Base-by-base conservation (phyloP, 164 flowering plant species). In the Houttuynia cordata region DNA sequence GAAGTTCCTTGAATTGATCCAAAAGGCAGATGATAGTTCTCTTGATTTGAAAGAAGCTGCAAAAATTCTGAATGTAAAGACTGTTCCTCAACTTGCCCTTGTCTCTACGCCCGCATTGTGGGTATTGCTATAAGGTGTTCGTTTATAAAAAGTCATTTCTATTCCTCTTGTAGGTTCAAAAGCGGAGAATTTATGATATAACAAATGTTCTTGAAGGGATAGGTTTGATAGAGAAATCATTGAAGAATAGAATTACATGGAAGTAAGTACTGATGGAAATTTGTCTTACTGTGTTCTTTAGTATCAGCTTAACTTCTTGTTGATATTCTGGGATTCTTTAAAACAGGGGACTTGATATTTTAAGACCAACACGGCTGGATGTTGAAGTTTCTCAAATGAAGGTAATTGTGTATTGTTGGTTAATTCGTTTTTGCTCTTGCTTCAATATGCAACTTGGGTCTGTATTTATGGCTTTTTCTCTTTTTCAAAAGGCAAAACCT, bases 201-300 rank as follows among this genome's bases (percentile, higher is more conserved):
- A 93, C 98, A 40, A 89, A 92, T 84, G 98, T 92, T 56, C 83
- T 89, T 53, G 98, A 89, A 77, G 98, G 98, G 68, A 89, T 87
- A 71, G 92, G 96, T 62, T 82, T 89, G 37, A 84, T 93, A 66
- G 98, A 89, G 67, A 93, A 93, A 80, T 84, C 81, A 64, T 81
- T 85, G 60, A 89, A 93, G 76, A 93, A 93, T 71, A 76, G 84
- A 66, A 91, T 88, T 68, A 91, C 86, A 62, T 88, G 94, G 96
- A 91, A 88, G 97, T 91, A 71, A 63, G 53, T 65, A 24, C 53
- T n/a, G 19, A 9, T 34, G 25, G 53, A 19, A 52, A 30, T 55
- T 51, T 37, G 21, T 39, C 22, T 10, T 10, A 37, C 51, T 25
- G 39, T 24, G 45, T 47, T 62, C 47, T 45, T 68, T 40, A 54